Conservation (phyloP, 2,329 filamentous ascomycete species). For the Dichotomopilus funicola region DNA sequence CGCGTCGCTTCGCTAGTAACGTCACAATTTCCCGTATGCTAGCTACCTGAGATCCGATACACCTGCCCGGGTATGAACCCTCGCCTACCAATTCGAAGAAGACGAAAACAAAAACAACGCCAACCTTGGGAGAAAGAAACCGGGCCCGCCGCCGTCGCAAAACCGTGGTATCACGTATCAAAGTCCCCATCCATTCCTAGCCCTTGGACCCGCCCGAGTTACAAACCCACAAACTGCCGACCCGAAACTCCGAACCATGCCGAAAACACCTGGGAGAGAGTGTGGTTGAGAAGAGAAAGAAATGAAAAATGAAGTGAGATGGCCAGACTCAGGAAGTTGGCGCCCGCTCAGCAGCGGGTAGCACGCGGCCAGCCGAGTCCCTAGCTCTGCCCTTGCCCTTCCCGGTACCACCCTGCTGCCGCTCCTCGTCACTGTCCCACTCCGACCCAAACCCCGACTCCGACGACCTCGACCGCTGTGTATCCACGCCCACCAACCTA, state of each 20-base stretch:
- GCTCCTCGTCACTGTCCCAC: slow-evolving; percentile 43
- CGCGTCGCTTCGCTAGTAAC: too few species aligned
- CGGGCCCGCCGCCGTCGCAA: background rate
- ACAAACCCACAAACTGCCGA: too few species aligned
- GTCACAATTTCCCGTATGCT: too few species aligned
- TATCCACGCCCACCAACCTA: slow-evolving; percentile 13
- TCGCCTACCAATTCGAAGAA: too few species aligned
- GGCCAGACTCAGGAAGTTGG: slow-evolving; percentile 26
- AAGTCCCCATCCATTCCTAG: background rate
- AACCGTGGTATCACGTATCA: slow-evolving; percentile 18
- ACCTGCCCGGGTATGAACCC: too few species aligned
- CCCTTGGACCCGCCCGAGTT: background rate
- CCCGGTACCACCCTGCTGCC: slow-evolving; percentile 33
- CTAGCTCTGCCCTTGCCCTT: slow-evolving; percentile 39
- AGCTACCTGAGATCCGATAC: too few species aligned
- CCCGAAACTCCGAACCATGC: slow-evolving; percentile 16
- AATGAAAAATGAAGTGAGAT: background rate
- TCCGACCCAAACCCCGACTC: slow-evolving; percentile 23
- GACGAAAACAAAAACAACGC: too few species aligned
- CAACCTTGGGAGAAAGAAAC: background rate
- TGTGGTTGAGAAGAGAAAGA: background rate
- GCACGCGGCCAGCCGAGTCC: slow-evolving; percentile 44
- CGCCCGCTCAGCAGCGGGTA: slow-evolving; percentile 49
- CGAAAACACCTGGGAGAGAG: background rate
- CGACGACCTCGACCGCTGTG: background rate